A percentile compares a stretch with the other conserved stretches of the same genome.
phyloP scores from a whole-genome alignment of 1,284 basidiomycete species.

The Porodaedalea pini region DNA sequence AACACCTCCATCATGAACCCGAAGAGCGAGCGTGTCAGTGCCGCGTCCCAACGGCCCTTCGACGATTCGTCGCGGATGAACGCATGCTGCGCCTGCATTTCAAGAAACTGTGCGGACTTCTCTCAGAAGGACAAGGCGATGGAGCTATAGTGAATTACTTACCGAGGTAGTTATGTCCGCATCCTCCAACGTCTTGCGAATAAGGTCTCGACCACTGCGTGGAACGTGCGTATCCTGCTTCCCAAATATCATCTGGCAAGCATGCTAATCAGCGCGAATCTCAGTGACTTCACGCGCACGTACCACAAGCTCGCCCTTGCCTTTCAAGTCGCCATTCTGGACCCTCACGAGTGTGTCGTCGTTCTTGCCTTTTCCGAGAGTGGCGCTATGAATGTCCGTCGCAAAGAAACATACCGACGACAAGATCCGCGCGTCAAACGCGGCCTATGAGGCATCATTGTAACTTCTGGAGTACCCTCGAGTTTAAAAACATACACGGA shows the following conservation, averaged over 20 bases:
- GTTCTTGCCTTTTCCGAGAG: constrained; percentile 79
- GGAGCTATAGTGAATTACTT: constrained; percentile 24
- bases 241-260: constrained; percentile 81
- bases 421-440: constrained; percentile 81
- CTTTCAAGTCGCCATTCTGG: constrained; percentile 67
- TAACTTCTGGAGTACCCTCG: not conserved
- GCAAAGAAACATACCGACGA: constrained; percentile 90
- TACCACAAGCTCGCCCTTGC: constrained; percentile 81
- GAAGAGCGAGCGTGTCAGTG: constrained; percentile 78
- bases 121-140: not conserved
- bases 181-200: constrained; percentile 78
- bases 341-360: constrained; percentile 76
- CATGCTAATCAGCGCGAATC: constrained; percentile 4
- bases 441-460: constrained; percentile 48
- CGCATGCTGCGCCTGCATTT: constrained; percentile 92
- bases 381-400: constrained; percentile 83
- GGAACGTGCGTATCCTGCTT: constrained; percentile 81
- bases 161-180: constrained; percentile 70
- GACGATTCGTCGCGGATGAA: constrained; percentile 89
- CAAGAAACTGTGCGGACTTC: constrained; percentile 62
- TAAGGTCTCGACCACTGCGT: constrained; percentile 76
- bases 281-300: constrained; percentile 26
- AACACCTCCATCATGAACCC: constrained; percentile 92
- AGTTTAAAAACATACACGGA: constrained; percentile 42
- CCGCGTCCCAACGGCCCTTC: constrained; percentile 92